Conservation (phyloP, 345 rosid species). For the Boechera divaricarpa region DNA sequence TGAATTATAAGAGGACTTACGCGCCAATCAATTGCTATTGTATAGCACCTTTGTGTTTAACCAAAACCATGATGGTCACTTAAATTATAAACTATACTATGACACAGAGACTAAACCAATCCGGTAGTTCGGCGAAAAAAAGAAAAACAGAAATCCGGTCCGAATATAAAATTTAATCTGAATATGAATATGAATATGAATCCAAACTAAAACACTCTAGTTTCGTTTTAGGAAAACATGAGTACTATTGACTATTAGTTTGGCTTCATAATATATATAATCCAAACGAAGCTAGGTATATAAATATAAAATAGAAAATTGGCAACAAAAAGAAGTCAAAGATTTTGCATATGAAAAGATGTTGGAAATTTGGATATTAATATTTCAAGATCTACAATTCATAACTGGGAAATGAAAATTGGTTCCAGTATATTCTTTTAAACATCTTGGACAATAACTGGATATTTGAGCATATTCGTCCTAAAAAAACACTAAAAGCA, state of each 20-base stretch:
- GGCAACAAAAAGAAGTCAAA: too few relatives aligned
- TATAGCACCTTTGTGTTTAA: not conserved
- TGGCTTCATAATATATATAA: too few relatives aligned
- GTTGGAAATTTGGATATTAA: not conserved
- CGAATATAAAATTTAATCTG: not conserved
- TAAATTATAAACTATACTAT: not conserved
- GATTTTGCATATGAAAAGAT: too few relatives aligned
- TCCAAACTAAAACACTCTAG: too few relatives aligned
- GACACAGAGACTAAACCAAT: not conserved
- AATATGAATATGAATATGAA: too few relatives aligned
- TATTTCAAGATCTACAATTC: not conserved
- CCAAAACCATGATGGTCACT: not conserved
- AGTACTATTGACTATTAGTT: too few relatives aligned
- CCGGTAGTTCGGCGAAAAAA: not conserved
- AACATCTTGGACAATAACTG: not conserved
- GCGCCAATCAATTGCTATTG: not conserved
- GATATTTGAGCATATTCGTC: constrained; percentile 11
- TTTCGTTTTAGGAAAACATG: too few relatives aligned
- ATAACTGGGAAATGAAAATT: not conserved
- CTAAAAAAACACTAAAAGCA: too few relatives aligned
- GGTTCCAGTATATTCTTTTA: not conserved
- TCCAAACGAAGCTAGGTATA: too few relatives aligned
- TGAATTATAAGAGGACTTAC: not conserved
- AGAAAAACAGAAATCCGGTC: not conserved
- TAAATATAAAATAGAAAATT: too few relatives aligned